phyloP scores from a whole-genome alignment of 1,284 basidiomycete species.

The Porogramme epimiltina region DNA sequence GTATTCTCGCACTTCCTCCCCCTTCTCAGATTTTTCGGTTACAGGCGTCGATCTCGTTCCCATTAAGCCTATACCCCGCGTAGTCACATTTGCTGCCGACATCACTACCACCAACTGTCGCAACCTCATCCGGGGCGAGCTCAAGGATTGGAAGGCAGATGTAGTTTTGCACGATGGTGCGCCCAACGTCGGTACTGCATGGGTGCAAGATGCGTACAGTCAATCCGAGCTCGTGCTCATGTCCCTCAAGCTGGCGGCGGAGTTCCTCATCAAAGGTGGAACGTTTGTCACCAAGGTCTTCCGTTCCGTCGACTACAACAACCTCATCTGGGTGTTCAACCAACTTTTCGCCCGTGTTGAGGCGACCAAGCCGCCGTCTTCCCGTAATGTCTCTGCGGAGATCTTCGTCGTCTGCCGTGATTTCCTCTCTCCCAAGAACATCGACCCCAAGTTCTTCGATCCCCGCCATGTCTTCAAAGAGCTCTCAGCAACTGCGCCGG shows the following conservation, averaged over 20 bases:
- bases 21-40: neutral
- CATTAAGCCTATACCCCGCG: constrained; percentile 94
- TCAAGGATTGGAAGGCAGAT: constrained; percentile 99
- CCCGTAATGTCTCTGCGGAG: constrained; percentile 98
- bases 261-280: constrained; percentile 93
- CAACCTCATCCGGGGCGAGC: constrained; percentile 81
- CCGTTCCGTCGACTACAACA: constrained; percentile 98
- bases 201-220: constrained; percentile 98
- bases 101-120: constrained; percentile 95
- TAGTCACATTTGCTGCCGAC: constrained; percentile 92
- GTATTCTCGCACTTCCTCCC: constrained; percentile 11
- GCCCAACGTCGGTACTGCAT: constrained; percentile 98
- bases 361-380: constrained; percentile 98
- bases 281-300: constrained; percentile 99
- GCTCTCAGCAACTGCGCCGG: constrained; percentile 52
- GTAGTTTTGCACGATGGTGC: constrained; percentile 99
- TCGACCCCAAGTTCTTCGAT: constrained; percentile 98
- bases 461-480: constrained; percentile 99
- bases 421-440: constrained; percentile 92
- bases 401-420: constrained; percentile 99
- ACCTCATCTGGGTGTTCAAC: constrained; percentile 97
- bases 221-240: constrained; percentile 97
- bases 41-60: constrained; percentile 93
- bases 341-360: constrained; percentile 97
- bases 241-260: constrained; percentile 94